These are phyloP conservation scores for Acacia pycnantha DNA, from an alignment of 331 rosid genomes.

Conservation along the genomic window DNA sequence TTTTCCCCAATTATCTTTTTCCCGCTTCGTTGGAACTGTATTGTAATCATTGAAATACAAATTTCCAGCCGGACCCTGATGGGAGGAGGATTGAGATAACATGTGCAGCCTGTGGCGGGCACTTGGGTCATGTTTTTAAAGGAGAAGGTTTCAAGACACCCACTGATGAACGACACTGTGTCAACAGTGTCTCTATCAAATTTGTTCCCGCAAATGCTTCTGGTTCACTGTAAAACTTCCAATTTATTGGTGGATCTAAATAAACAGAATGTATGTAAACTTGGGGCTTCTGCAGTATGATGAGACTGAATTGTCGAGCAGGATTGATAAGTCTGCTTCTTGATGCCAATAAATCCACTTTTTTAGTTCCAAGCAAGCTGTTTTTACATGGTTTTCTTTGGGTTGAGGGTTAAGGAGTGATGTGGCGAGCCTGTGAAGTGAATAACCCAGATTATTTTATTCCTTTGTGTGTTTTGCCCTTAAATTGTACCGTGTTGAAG, in stretches of 20 bases:
- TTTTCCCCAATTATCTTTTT: not conserved
- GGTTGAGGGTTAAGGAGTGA: not conserved
- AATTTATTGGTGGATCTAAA: not conserved
- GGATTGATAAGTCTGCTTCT: not conserved
- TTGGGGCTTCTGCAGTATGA: not conserved
- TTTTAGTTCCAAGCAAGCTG: not conserved
- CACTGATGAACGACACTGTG: constrained; percentile 88
- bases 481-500: no score
- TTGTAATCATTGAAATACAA: constrained; percentile 9
- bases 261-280: not conserved
- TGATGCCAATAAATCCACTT: constrained; percentile 12
- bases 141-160: constrained; percentile 80
- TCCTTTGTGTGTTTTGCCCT: no score
- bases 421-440: not conserved
- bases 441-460: not conserved
- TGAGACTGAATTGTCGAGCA: not conserved
- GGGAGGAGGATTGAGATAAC: constrained; percentile 92
- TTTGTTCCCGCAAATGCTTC: constrained; percentile 37
- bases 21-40: not conserved
- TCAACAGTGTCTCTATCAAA: constrained; percentile 81
- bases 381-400: not conserved
- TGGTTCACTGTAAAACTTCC: constrained; percentile 4
- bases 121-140: constrained; percentile 86
- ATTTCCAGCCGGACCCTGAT: constrained; percentile 82
- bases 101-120: constrained; percentile 87